A percentile compares a stretch with the other conserved stretches of the same genome.
phyloP scores from a whole-genome alignment of 2,329 filamentous ascomycete genomes.

The Apiospora saccharicola region DNA sequence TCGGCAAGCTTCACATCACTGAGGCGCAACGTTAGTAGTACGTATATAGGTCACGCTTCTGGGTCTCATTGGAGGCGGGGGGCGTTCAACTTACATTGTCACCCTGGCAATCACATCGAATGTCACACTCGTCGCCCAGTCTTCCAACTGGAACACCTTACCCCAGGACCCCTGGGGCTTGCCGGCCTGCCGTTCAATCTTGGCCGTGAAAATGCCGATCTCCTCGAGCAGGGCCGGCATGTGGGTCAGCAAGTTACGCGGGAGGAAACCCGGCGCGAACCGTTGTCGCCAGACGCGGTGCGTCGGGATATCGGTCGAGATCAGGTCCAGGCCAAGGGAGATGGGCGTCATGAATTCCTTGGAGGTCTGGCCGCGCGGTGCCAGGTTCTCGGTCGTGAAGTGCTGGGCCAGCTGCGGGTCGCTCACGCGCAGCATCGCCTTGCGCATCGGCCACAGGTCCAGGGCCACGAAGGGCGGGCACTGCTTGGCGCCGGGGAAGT shows the following conservation, averaged over 20 bases:
- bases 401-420: slow-evolving; percentile 44
- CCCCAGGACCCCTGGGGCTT: slow-evolving; percentile 25
- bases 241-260: slow-evolving; percentile 42
- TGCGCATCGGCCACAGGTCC: slow-evolving; percentile 45
- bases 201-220: slow-evolving; percentile 30
- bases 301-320: slow-evolving; percentile 37
- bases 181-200: slow-evolving; percentile 27
- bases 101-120: slow-evolving; percentile 36
- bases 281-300: slow-evolving; percentile 44
- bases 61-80: neutral
- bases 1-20: slow-evolving; percentile 15
- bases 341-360: slow-evolving; percentile 27
- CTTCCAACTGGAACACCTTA: slow-evolving; percentile 36
- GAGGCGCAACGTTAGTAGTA: neutral
- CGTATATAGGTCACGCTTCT: neutral
- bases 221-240: slow-evolving; percentile 40
- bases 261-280: slow-evolving; percentile 46
- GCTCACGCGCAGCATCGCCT: slow-evolving; percentile 42
- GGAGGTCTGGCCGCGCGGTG: slow-evolving; percentile 38
- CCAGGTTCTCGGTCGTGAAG: slow-evolving; percentile 40
- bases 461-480: slow-evolving; percentile 39
- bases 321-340: slow-evolving; percentile 39
- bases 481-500: slow-evolving; percentile 34
- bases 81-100: slow-evolving; percentile 31
- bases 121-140: slow-evolving; percentile 33